These are phyloP conservation scores for Pestalotiopsis sp. DNA, from an alignment of 2,329 filamentous ascomycete genomes.

Conservation along the genomic window DNA sequence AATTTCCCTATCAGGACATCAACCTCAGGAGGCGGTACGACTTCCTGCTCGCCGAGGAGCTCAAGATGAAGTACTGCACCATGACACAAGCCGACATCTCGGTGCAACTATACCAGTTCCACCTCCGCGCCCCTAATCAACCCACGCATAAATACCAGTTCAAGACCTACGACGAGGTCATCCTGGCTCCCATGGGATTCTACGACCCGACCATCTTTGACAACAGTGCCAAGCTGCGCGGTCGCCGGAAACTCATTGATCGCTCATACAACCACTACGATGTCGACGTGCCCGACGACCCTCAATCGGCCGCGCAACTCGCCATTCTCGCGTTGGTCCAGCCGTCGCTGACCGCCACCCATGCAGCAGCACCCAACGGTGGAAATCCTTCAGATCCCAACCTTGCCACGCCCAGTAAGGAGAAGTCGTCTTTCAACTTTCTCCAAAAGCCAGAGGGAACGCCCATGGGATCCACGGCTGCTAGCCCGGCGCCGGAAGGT, in stretches of 20 bases:
- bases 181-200: slow-evolving; percentile 93
- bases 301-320: slow-evolving; percentile 80
- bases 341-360: slow-evolving; percentile 53
- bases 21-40: slow-evolving; percentile 90
- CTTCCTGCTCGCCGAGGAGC: slow-evolving; percentile 89
- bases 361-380: slow-evolving; percentile 39
- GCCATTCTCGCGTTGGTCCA: slow-evolving; percentile 63
- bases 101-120: slow-evolving; percentile 86
- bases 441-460: slow-evolving; percentile 74
- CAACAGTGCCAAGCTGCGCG: slow-evolving; percentile 75
- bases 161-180: slow-evolving; percentile 96
- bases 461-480: slow-evolving; percentile 82
- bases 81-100: slow-evolving; percentile 89
- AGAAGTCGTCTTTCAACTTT: slow-evolving; percentile 70
- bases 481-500: slow-evolving; percentile 84
- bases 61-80: slow-evolving; percentile 92
- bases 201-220: slow-evolving; percentile 90
- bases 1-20: slow-evolving; percentile 94
- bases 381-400: slow-evolving; percentile 44
- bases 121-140: slow-evolving; percentile 84
- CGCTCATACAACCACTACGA: slow-evolving; percentile 95
- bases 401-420: slow-evolving; percentile 63
- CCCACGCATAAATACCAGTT: slow-evolving; percentile 92
- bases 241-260: slow-evolving; percentile 79
- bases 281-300: slow-evolving; percentile 83